Base-by-base conservation (phyloP, 345 rosid genomes). In the Salix udensis region DNA sequence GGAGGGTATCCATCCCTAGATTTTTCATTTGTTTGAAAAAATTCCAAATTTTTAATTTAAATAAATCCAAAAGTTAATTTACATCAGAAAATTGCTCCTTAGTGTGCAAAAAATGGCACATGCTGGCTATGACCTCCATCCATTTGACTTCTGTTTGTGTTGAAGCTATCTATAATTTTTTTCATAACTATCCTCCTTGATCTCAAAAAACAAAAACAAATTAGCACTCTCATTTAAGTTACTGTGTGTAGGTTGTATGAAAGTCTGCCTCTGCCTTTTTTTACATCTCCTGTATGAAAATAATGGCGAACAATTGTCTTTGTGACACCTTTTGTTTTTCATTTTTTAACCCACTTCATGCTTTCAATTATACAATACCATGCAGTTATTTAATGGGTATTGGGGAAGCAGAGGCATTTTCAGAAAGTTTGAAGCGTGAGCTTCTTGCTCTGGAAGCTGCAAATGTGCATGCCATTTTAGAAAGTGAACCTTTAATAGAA, bases 381-480 rank as follows among this genome's bases (percentile, higher is more conserved):
- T 69, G 80, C 93, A 94, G 98, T 76, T 96, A 96, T 86, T 98
- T 93, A 69, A 93, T 96, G 97, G 98, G 98, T 61, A 90, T 93
- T 81, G 94, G 97, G 75, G 99, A 96, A 86, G 99, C 98, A 68
- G 98, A 92, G 87, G 99, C 94, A 70, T 96, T 93, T 85, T 96
- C 99, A 76, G 99, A 96, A 86, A 90, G 98, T 83, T 85, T 96
- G 84, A 96, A 90, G 90, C 88, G 99, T 74, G 98, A 96, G 86
- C 96, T 95, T 86, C 98, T 85, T 76, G 99, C 99, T 31, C 86
- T 96, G 76, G 99, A 96, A 89, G 99, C 99, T 19, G 99, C 99
- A 77, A 96, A 96, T 75, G 98, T 96, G 78, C 99, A 96, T 88
- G 99, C 98, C 81, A 92, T 92, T 82, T 82, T 96, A 89, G 99